phyloP scores from a whole-genome alignment of 306 rosid genomes.

The Mucuna pruriens region DNA sequence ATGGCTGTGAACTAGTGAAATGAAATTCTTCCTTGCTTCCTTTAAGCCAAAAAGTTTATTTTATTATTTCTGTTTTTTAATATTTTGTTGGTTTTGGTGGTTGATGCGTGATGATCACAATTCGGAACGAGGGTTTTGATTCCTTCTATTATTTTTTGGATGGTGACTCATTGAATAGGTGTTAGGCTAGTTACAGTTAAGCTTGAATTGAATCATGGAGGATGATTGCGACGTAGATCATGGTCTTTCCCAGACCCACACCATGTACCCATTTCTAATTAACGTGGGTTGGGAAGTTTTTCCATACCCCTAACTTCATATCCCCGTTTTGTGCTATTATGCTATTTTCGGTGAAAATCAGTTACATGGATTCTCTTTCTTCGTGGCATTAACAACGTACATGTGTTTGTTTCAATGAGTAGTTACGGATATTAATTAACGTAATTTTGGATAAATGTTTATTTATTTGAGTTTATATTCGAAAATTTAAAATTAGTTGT shows the following conservation, averaged over 20 bases:
- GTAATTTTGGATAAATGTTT: too few relatives aligned
- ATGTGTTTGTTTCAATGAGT: too few relatives aligned
- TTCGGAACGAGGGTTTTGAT: not conserved
- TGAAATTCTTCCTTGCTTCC: not conserved
- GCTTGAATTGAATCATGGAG: not conserved
- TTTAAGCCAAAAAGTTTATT: not conserved
- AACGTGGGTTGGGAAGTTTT: not conserved
- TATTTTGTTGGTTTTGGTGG: not conserved
- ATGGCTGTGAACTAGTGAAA: not conserved
- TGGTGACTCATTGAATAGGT: not conserved
- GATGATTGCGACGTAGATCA: not conserved
- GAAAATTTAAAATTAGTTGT: too few relatives aligned
- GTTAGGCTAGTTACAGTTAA: not conserved
- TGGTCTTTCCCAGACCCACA: not conserved
- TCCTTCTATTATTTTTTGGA: not conserved
- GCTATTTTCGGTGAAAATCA: too few relatives aligned
- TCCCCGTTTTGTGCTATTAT: too few relatives aligned
- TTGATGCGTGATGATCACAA: constrained; percentile 23
- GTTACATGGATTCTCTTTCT: too few relatives aligned
- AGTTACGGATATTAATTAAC: too few relatives aligned
- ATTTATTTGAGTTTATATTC: too few relatives aligned
- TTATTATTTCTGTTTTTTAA: not conserved
- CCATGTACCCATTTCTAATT: not conserved
- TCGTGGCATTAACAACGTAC: too few relatives aligned
- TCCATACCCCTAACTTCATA: too few relatives aligned